Percentiles rank a stretch among this genome's conserved stretches.
Conservation (phyloP, 176 grass and related monocot genomes). For the Eragrostis curvula region DNA sequence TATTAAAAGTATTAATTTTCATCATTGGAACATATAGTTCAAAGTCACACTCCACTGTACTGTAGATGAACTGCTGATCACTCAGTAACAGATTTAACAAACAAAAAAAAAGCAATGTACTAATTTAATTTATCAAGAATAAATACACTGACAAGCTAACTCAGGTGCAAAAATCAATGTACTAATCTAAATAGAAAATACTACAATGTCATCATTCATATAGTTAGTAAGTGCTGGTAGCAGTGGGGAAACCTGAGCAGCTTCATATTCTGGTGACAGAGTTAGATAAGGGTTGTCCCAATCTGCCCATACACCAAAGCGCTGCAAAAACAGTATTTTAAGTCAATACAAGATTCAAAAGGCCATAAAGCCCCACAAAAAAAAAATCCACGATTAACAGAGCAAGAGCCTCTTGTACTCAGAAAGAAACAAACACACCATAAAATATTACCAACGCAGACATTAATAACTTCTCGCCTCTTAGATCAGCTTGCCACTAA, state of each 20-base stretch:
- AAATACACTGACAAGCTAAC: conserved; percentile 18
- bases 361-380: conserved; percentile 13
- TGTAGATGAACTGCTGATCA: neutral
- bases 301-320: conserved; percentile 94
- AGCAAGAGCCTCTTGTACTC: conserved; percentile 6
- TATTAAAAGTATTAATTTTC: neutral
- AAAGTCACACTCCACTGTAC: neutral
- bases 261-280: conserved; percentile 93
- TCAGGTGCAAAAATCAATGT: conserved; percentile 5
- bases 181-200: conserved; percentile 20
- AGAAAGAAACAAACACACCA: neutral
- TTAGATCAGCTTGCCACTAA: conserved; percentile 10
- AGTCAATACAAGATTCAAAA: conserved; percentile 32
- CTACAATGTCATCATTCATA: neutral
- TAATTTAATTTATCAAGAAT: neutral
- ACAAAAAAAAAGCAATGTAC: neutral
- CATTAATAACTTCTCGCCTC: neutral
- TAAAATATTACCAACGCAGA: conserved; percentile 21
- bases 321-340: conserved; percentile 48
- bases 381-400: conserved; percentile 1
- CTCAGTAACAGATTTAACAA: neutral
- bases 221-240: conserved; percentile 27
- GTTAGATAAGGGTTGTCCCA: conserved; percentile 93
- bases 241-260: conserved; percentile 79
- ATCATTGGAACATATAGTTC: conserved; percentile 3